phyloP scores from a whole-genome alignment of 1,284 basidiomycete genomes.

The Cystobasidium slooffiae region DNA sequence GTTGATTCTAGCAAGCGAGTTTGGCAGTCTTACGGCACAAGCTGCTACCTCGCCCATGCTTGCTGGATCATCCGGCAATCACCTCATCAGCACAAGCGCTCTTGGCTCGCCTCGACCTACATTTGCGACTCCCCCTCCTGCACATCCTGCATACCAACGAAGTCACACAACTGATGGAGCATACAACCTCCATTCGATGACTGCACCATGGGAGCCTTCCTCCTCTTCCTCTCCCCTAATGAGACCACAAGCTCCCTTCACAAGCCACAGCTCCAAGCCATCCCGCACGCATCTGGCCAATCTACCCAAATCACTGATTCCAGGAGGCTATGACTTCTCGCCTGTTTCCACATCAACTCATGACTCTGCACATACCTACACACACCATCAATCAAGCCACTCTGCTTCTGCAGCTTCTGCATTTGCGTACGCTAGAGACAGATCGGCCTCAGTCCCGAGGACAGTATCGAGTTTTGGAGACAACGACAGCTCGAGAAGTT shows the following conservation, averaged over 20 bases:
- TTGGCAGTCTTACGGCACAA: slow-evolving; percentile 1
- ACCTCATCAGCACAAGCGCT: background rate
- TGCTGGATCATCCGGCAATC: background rate
- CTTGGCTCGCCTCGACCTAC: background rate
- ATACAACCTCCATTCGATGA: background rate
- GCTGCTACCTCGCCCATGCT: background rate
- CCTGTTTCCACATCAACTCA: slow-evolving; percentile 20
- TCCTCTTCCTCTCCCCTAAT: background rate
- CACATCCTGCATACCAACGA: background rate
- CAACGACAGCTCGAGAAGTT: slow-evolving; percentile 8
- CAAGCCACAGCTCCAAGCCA: slow-evolving; percentile 4
- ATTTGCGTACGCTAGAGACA: slow-evolving; percentile 24
- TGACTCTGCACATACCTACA: background rate
- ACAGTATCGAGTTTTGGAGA: slow-evolving; percentile 34
- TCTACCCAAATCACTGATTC: slow-evolving; percentile 29
- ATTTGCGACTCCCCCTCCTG: background rate
- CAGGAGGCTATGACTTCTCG: slow-evolving; percentile 42
- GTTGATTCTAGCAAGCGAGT: background rate
- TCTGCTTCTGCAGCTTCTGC: slow-evolving; percentile 14
- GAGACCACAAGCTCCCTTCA: background rate
- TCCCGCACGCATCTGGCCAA: slow-evolving; percentile 15
- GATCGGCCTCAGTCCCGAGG: slow-evolving; percentile 28
- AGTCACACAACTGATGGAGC: slow-evolving; percentile 1
- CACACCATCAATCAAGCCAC: background rate
- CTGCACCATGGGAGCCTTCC: background rate